Evolutionary conservation across 148 eudicot genomes (phyloP), one percentile per base, ranked within the genome.

Genomic region (Rhododendron vialii): DNA sequence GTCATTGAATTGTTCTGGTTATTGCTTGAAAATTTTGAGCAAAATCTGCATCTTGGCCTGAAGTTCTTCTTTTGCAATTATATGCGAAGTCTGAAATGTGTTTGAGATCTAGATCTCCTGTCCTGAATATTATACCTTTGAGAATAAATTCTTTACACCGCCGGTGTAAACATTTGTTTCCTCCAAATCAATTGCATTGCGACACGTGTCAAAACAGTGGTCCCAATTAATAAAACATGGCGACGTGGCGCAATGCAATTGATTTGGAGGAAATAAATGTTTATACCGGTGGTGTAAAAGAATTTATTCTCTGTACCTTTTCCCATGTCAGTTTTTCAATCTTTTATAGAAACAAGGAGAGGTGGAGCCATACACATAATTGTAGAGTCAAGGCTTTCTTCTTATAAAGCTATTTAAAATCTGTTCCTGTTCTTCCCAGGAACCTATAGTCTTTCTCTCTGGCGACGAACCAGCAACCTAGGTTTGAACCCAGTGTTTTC

Each of bases 361-460:
- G 61, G 22, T 43, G 69, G 57, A 28, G 14, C 28, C 5, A 41
- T 80, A 53, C 3, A 20, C 45, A 13, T 41, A 12, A 75, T 38
- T 84, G 9, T 10, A 36, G 41, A 38, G 36, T 30, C 14, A 22
- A 28, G 36, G 65, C 18, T 75, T 55, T 55, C 28, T 84, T 20
- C 17, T 48, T 26, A 15, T 55, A 61, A 84, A 24, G 71, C 53
- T 35, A 76, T 36, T 79, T 4, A 76, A 38, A 35, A 45, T 43
- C 26, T 48, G 38, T 67, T 77, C 69, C 17, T 59, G 22, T 76
- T 80, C 82, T 74, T 55, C 67, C 43, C 92, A 97, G 99, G 95
- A 87, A 90, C 91, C 71, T 93, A 81, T 87, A 85, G 87, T 82
- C 89, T 97, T 79, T 93, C 94, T 88, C 69, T 97, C 36, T 97